A percentile compares a stretch with the other conserved stretches of the same genome.
These are phyloP conservation scores for Flaveria linearis DNA, from an alignment of 129 eudicot genomes.

Conservation along the genomic window DNA sequence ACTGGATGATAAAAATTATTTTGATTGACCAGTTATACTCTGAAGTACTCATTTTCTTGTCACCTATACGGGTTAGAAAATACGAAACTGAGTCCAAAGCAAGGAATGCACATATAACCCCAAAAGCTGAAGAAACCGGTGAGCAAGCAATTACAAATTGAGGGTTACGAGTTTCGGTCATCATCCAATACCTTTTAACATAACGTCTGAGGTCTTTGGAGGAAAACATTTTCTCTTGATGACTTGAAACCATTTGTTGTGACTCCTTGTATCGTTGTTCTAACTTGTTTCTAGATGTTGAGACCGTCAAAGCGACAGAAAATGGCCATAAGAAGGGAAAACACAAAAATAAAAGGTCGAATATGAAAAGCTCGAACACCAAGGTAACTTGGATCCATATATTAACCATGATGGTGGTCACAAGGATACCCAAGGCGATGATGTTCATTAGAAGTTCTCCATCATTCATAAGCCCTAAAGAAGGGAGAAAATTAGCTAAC, in stretches of 20 bases:
- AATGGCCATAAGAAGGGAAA: background rate
- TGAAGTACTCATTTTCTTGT: background rate
- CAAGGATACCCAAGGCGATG: background rate
- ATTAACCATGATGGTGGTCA: background rate
- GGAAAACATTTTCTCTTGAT: background rate
- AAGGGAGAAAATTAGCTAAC: conserved; percentile 6
- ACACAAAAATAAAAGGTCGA: no score
- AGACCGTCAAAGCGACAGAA: background rate
- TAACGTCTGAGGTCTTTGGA: background rate
- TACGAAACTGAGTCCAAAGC: background rate
- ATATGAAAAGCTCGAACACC: background rate
- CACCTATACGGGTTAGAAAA: background rate
- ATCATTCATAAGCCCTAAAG: conserved; percentile 1
- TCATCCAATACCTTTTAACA: background rate
- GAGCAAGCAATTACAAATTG: conserved; percentile 6
- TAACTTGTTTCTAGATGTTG: background rate
- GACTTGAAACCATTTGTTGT: background rate
- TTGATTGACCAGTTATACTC: background rate
- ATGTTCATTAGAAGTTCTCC: background rate
- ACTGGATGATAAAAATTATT: background rate
- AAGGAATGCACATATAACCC: background rate
- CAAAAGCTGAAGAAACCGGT: background rate
- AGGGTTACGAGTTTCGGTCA: background rate
- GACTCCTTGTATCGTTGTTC: background rate
- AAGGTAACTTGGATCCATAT: background rate